Base-by-base conservation (phyloP, 2,329 filamentous ascomycete species). In the Aureobasidium sp. region DNA sequence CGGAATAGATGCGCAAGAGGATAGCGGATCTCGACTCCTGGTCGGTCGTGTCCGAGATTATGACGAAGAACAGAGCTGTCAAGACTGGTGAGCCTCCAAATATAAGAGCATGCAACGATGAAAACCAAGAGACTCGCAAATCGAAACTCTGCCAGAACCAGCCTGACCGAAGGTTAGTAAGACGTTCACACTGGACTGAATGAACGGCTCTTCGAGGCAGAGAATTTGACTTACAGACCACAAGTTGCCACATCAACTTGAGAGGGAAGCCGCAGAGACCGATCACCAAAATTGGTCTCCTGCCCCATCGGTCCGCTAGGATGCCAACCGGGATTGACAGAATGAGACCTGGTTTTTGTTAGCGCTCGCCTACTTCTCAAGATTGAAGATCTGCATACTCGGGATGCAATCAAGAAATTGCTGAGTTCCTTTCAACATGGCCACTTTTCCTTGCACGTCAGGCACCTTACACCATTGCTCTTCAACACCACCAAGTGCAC, bases 381-480 rank as follows among this genome's bases (percentile, higher is more conserved):
- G 26, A 13, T 29, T 12, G 39, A 6, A 48, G 15, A 12, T 32
- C 15, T 8, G 27, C 73, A 67, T 65, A 78, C 77, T 76, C 10
- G 81, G 77, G 4, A 83, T 68, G 62, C 77, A 76, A 37, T 81
- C 76, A 34, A 81, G 72, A 1, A 79, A 76, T 23, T 71, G 65
- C 47, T 72, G 67, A 75, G 79, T 81, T 0, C 81, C 82, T 44
- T 75, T 74, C 20, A 85, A 71, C 74, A 79, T 78, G 13, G 82
- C 81, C 47, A 85, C 72, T 23, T 77, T 75, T 29, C 77, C 74
- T 66, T 85, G 82, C 0, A 86, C 80, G 2, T 73, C 70, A 0
- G 73, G 68, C 3, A 70, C 69, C 67, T 85, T 84, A 72, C 83
- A 85, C 6, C 68, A 68, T 20, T 73, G 68, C 62, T 82, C 80